Evolutionary conservation across 805 yeast species (phyloP), one percentile per base, ranked within the genome.

Genomic region (Middelhovenomyces tepae): DNA sequence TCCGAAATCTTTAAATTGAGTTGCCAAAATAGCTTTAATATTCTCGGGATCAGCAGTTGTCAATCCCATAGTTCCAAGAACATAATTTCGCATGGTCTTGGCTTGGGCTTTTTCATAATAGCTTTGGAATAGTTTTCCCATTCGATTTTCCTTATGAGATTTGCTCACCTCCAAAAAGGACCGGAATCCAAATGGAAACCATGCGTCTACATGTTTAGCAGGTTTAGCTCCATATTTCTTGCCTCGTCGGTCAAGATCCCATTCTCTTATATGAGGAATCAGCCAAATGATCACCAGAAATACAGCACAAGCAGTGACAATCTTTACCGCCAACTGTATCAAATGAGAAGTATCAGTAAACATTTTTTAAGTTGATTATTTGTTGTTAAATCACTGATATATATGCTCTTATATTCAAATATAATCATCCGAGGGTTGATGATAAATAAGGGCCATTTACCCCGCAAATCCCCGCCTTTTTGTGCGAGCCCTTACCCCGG

Each of bases 1-100:
- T 14, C 43, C 43, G 32, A 42, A 58, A 28, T 56, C 60, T 32
- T 50, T 41, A 44, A 52, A 52, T 15, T 43, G 37, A 13, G 55
- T 52, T 5, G 57, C 48, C 18, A 52, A 31, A 3, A 51, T 26
- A 6, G 55, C 41, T 43, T 52, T 49, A 40, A 50, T 31, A 35
- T 49, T 49, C 32, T 51, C 53, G 15, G 57, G 54, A 11, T 51
- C 53, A 7, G 24, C 27, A 15, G 54, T 49, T 10, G 32, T 24
- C 6, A 26, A 8, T 15, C 20, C 30, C 11, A n/a, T 15, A 9
- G 10, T 11, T 6, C 30, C n/a, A 27, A 28, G 11, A 13, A 10
- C 9, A 21, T 14, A 16, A 5, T 28, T 17, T 13, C 11, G 27
- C 8, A 13, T 24, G 9, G 7, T 13, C 11, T 24, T 14, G 27